A percentile compares a stretch with the other conserved stretches of the same genome.
Evolutionary conservation across 108 stramenopile species (phyloP).

Genomic region (Cyclotella distinguenda): DNA sequence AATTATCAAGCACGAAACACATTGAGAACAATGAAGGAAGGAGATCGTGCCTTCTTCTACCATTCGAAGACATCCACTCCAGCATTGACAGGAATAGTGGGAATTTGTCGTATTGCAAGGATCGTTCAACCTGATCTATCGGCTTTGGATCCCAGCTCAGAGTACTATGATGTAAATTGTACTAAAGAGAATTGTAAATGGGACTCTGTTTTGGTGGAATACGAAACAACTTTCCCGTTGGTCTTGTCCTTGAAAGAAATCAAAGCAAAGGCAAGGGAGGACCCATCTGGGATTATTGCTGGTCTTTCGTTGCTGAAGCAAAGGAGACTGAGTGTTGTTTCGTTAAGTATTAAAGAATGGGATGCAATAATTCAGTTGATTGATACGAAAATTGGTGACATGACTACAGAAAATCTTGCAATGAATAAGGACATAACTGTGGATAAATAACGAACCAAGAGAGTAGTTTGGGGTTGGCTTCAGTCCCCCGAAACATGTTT

Average conservation of each 20-base stretch:
- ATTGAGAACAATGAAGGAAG: conserved; percentile 47
- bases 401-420: neutral
- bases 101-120: conserved; percentile 37
- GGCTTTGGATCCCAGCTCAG: conserved; percentile 49
- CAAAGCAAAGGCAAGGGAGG: conserved; percentile 20
- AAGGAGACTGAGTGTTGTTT: conserved; percentile 53
- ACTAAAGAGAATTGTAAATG: conserved; percentile 47
- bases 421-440: neutral
- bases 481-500: no score
- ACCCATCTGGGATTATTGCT: conserved; percentile 36
- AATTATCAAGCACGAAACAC: conserved; percentile 59
- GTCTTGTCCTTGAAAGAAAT: conserved; percentile 53
- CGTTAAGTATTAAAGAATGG: conserved; percentile 43
- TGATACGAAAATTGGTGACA: conserved; percentile 1
- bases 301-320: conserved; percentile 47
- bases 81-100: conserved; percentile 45
- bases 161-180: conserved; percentile 57
- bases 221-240: conserved; percentile 43
- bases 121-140: conserved; percentile 46
- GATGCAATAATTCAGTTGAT: conserved; percentile 29
- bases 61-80: conserved; percentile 38
- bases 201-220: conserved; percentile 54
- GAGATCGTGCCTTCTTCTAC: conserved; percentile 56
- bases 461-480: no score
- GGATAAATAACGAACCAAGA: no score